Evolutionary conservation across 305 asterid genomes (phyloP).

Genomic region (Fraxinus floribunda): DNA sequence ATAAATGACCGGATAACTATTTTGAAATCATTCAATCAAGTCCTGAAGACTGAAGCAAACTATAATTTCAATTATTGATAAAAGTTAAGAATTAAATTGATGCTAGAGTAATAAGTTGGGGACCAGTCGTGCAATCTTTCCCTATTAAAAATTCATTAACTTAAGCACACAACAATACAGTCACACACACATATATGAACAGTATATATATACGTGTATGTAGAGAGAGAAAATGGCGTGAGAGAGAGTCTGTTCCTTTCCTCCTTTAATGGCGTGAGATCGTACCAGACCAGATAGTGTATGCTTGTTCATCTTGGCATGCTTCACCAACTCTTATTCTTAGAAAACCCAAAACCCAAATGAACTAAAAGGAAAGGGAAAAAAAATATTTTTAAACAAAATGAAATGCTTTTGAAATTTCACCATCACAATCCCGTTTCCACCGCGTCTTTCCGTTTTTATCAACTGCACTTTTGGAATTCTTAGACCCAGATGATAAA

Average conservation of each 20-base stretch:
- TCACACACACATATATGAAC: background rate
- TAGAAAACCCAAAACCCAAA: constrained; percentile 33
- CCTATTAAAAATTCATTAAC: background rate
- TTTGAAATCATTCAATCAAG: background rate
- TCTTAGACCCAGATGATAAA: constrained; percentile 27
- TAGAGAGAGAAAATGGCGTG: constrained; percentile 7
- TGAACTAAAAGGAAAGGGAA: background rate
- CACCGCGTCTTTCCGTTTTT: constrained; percentile 8
- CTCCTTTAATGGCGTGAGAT: constrained; percentile 47
- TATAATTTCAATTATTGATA: background rate
- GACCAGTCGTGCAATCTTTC: background rate
- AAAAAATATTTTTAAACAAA: background rate
- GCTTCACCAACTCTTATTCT: constrained; percentile 39
- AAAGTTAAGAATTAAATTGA: background rate
- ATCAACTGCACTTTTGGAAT: constrained; percentile 14
- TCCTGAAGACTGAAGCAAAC: background rate
- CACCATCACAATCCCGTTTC: constrained; percentile 2
- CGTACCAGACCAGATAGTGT: constrained; percentile 30
- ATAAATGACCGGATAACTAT: background rate
- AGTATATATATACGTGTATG: background rate
- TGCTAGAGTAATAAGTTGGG: background rate
- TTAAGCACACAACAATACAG: background rate
- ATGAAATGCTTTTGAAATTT: constrained; percentile 12
- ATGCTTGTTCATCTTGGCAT: constrained; percentile 36
- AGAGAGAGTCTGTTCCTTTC: constrained; percentile 36